Evolutionary conservation across 192 early-diverging fungal species (phyloP).

Genomic region (Coemansia sp.): DNA sequence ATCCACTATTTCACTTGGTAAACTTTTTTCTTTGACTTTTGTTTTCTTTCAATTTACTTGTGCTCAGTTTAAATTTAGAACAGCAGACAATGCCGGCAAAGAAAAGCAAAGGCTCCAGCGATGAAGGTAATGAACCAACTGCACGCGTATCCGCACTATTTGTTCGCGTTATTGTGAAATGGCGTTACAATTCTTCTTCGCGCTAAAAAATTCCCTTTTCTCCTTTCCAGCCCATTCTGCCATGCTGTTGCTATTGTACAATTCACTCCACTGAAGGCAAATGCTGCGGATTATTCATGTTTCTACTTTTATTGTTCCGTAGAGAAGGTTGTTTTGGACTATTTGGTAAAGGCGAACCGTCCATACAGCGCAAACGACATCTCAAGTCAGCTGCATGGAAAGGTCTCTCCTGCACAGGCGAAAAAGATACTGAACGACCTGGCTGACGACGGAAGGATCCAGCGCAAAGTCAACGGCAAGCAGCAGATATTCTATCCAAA

Average conservation of each 20-base stretch:
- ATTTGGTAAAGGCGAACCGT: conserved; percentile 39
- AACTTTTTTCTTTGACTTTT: neutral
- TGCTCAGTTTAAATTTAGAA: neutral
- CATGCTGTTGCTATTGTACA: neutral
- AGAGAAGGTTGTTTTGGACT: conserved; percentile 38
- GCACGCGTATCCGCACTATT: neutral
- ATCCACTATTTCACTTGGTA: neutral
- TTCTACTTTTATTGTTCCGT: neutral
- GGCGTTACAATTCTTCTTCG: neutral
- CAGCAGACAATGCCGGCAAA: conserved; percentile 39
- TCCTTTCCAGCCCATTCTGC: neutral
- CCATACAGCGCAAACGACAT: conserved; percentile 55
- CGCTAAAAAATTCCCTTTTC: neutral
- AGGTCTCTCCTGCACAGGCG: conserved; percentile 35
- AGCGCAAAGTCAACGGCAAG: conserved; percentile 47
- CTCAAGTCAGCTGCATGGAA: conserved; percentile 53
- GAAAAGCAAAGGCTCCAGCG: conserved; percentile 29
- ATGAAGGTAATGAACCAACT: conserved; percentile 24
- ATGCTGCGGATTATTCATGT: neutral
- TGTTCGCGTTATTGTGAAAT: neutral
- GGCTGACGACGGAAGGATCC: conserved; percentile 33
- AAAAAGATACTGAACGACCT: conserved; percentile 51
- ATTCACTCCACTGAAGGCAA: neutral
- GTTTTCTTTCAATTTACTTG: neutral
- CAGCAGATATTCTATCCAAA: conserved; percentile 47